Conservation (phyloP, 2,329 filamentous ascomycete species). For the Endoconidiophora polonica region DNA sequence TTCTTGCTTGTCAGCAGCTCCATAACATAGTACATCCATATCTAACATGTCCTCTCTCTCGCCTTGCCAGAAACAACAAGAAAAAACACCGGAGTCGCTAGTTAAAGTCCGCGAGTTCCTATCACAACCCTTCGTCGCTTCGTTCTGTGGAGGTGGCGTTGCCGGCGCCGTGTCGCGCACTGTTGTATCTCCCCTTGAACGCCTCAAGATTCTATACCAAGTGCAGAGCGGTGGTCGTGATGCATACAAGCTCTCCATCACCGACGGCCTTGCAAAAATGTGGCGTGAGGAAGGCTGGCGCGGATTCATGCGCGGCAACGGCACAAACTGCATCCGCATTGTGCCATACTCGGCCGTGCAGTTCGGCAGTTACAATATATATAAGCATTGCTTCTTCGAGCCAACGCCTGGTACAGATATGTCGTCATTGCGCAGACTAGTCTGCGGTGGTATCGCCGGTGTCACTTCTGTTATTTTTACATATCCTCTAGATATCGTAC, state of each 20-base stretch:
- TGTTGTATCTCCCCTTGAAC: constrained; percentile 87
- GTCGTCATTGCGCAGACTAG: constrained; percentile 53
- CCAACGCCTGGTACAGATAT: constrained; percentile 56
- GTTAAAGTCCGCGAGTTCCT: constrained; percentile 26
- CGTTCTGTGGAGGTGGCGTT: constrained; percentile 85
- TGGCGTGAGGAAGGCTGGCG: constrained; percentile 93
- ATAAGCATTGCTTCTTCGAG: constrained; percentile 78
- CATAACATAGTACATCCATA: not conserved
- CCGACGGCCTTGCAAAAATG: constrained; percentile 83
- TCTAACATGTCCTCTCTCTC: not conserved
- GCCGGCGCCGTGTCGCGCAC: constrained; percentile 95
- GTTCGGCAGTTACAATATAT: constrained; percentile 95
- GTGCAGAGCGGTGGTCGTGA: constrained; percentile 79
- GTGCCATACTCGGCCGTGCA: constrained; percentile 97
- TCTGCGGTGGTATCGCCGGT: constrained; percentile 84
- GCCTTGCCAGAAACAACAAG: constrained; percentile 5
- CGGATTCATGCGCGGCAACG: constrained; percentile 95
- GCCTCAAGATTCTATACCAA: constrained; percentile 95
- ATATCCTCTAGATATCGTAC: constrained; percentile 94
- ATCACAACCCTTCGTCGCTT: constrained; percentile 72
- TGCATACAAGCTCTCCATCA: constrained; percentile 85
- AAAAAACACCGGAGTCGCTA: not conserved
- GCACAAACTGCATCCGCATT: constrained; percentile 95
- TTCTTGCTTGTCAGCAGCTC: not conserved
- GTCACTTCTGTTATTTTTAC: constrained; percentile 92